A percentile compares a stretch with the other conserved stretches of the same genome.
Evolutionary conservation across 768 basidiomycete genomes (phyloP).

Genomic region (Leccinum olivaceopallidum): DNA sequence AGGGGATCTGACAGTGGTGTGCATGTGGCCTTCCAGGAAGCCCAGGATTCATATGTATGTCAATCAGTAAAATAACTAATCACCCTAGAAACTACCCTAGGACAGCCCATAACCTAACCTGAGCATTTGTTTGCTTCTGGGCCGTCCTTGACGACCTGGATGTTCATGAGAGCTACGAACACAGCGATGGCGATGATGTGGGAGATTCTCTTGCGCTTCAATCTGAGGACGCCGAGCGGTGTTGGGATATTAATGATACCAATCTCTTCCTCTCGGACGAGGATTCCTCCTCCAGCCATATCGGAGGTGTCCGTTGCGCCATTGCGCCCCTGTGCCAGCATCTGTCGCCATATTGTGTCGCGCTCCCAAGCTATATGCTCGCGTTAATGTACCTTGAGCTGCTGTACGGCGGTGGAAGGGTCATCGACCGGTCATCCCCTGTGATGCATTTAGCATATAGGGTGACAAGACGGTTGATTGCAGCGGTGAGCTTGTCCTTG

Average conservation of each 20-base stretch:
- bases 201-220: conserved; percentile 65
- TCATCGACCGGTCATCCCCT: conserved; percentile 72
- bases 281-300: conserved; percentile 39
- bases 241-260: conserved; percentile 50
- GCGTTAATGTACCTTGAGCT: conserved; percentile 82
- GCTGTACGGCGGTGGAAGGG: conserved; percentile 64
- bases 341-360: conserved; percentile 96
- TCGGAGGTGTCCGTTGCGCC: conserved; percentile 44
- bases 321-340: conserved; percentile 82
- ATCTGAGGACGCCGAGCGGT: too few relatives aligned
- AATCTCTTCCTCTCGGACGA: conserved; percentile 43
- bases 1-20: too few relatives aligned
- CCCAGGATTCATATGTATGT: too few relatives aligned
- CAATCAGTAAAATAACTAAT: too few relatives aligned
- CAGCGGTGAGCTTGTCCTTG: conserved; percentile 60
- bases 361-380: conserved; percentile 85
- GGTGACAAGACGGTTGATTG: conserved; percentile 58
- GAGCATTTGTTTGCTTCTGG: conserved; percentile 57
- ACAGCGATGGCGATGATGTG: conserved; percentile 52
- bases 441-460: conserved; percentile 88
- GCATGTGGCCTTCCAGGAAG: too few relatives aligned
- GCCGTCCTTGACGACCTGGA: conserved; percentile 52
- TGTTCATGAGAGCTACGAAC: conserved; percentile 65
- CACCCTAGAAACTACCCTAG: too few relatives aligned
- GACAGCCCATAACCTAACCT: too few relatives aligned